Evolutionary conservation across 495 filamentous ascomycete species (phyloP).

Genomic region (Barbatosphaeria neglecta): DNA sequence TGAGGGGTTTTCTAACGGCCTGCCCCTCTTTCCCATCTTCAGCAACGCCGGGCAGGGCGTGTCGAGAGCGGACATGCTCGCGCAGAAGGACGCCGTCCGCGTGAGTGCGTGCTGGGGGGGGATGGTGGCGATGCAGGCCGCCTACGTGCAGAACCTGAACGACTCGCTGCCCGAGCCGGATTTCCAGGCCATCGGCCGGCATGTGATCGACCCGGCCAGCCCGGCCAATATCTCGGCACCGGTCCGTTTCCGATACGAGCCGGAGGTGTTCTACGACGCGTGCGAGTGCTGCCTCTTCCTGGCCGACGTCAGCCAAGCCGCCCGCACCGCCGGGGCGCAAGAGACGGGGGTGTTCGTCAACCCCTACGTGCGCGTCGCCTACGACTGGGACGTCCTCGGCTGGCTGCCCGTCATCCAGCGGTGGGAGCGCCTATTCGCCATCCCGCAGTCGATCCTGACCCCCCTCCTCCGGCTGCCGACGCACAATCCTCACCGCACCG

Average conservation of each 20-base stretch:
- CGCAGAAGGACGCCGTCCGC: slow-evolving; percentile 53
- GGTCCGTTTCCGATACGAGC: slow-evolving; percentile 53
- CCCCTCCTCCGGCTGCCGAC: slow-evolving; percentile 38
- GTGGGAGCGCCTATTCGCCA: slow-evolving; percentile 47
- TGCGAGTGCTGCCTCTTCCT: slow-evolving; percentile 74
- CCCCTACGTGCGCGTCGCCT: slow-evolving; percentile 57
- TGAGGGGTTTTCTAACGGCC: slow-evolving; percentile 57
- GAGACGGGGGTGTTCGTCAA: slow-evolving; percentile 59
- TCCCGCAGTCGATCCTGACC: slow-evolving; percentile 43
- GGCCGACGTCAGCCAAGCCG: slow-evolving; percentile 45
- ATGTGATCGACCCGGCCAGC: slow-evolving; percentile 13
- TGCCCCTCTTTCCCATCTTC: slow-evolving; percentile 71
- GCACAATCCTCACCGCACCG: slow-evolving; percentile 45
- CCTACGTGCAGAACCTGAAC: slow-evolving; percentile 38
- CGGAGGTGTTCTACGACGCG: slow-evolving; percentile 59
- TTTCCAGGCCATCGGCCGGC: slow-evolving; percentile 10
- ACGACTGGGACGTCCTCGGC: slow-evolving; percentile 38
- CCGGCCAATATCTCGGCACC: slow-evolving; percentile 24
- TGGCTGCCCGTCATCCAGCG: slow-evolving; percentile 45
- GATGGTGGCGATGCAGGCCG: slow-evolving; percentile 67
- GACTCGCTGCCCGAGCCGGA: slow-evolving; percentile 7
- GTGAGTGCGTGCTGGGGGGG: slow-evolving; percentile 75
- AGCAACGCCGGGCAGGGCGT: slow-evolving; percentile 39
- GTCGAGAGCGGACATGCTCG: slow-evolving; percentile 50
- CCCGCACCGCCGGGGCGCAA: slow-evolving; percentile 20